phyloP scores from a whole-genome alignment of 2,329 filamentous ascomycete genomes.

The Talaromyces sp. region DNA sequence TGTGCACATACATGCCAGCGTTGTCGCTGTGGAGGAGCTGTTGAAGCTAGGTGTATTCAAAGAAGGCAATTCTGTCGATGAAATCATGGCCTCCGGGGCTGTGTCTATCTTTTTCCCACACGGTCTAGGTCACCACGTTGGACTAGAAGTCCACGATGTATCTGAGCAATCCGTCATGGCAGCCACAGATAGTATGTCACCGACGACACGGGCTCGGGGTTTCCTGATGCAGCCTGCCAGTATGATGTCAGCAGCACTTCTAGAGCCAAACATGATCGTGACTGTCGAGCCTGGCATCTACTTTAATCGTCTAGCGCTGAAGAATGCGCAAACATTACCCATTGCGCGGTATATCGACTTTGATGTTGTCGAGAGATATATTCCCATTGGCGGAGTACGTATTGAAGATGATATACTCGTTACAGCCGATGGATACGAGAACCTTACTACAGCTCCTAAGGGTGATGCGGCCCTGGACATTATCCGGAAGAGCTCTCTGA shows the following conservation, averaged over 20 bases:
- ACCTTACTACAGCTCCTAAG: slow-evolving; percentile 70
- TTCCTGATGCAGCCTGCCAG: slow-evolving; percentile 30
- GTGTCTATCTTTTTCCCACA: slow-evolving; percentile 45
- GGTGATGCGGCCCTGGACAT: slow-evolving; percentile 54
- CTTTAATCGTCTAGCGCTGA: slow-evolving; percentile 40
- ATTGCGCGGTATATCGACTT: slow-evolving; percentile 41
- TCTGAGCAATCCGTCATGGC: slow-evolving; percentile 39
- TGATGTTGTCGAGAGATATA: slow-evolving; percentile 39
- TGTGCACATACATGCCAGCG: slow-evolving; percentile 76
- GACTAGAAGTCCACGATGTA: slow-evolving; percentile 47
- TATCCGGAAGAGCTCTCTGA: slow-evolving; percentile 30
- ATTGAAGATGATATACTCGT: slow-evolving; percentile 65
- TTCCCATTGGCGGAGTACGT: slow-evolving; percentile 45
- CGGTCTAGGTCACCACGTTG: slow-evolving; percentile 60
- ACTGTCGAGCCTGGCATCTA: slow-evolving; percentile 57
- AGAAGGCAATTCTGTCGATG: slow-evolving; percentile 58
- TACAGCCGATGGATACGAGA: slow-evolving; percentile 66
- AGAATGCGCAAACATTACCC: slow-evolving; percentile 34
- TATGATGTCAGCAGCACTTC: slow-evolving; percentile 34
- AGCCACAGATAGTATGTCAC: slow-evolving; percentile 21
- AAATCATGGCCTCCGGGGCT: slow-evolving; percentile 38
- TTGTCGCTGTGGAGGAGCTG: slow-evolving; percentile 77
- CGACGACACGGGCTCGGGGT: slow-evolving; percentile 21
- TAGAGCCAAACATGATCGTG: slow-evolving; percentile 57
- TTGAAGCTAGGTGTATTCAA: slow-evolving; percentile 69